A percentile compares a stretch with the other conserved stretches of the same genome.
These are phyloP conservation scores for Trametes coccinea DNA, from an alignment of 768 basidiomycete species.

Conservation along the genomic window DNA sequence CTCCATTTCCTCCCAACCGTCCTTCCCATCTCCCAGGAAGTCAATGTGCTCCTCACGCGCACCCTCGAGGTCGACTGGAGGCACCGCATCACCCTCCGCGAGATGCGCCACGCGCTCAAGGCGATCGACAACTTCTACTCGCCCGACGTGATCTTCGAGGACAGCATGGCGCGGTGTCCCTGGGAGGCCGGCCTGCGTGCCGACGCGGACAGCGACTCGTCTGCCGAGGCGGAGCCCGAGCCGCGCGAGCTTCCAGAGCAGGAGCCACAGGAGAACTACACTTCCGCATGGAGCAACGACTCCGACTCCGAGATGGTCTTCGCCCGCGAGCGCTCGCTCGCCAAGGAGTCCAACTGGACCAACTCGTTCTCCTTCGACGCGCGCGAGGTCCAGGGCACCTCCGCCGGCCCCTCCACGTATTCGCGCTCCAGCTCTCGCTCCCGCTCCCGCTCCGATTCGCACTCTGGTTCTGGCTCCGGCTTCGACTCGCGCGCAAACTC, in stretches of 20 bases:
- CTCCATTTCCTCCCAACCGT: constrained; percentile 71
- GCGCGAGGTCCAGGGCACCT: constrained; percentile 7
- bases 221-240: constrained; percentile 46
- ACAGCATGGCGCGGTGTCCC: constrained; percentile 74
- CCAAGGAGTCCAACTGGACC: constrained; percentile 22
- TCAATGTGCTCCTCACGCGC: constrained; percentile 35
- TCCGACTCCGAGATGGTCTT: constrained; percentile 36
- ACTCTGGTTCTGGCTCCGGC: background rate
- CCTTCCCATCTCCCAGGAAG: constrained; percentile 39
- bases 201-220: constrained; percentile 50
- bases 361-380: constrained; percentile 23
- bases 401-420: constrained; percentile 11
- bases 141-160: constrained; percentile 75
- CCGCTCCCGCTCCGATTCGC: background rate
- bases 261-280: constrained; percentile 25
- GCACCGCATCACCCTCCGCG: constrained; percentile 36
- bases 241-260: constrained; percentile 41
- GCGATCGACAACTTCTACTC: constrained; percentile 67
- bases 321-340: constrained; percentile 23
- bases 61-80: constrained; percentile 39
- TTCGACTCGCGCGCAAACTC: background rate
- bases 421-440: constrained; percentile 12
- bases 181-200: constrained; percentile 74
- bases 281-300: constrained; percentile 28
- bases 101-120: constrained; percentile 59